Evolutionary conservation across 2,329 filamentous ascomycete species (phyloP), one percentile per base, ranked within the genome.

Genomic region (Aspergillus awamori): DNA sequence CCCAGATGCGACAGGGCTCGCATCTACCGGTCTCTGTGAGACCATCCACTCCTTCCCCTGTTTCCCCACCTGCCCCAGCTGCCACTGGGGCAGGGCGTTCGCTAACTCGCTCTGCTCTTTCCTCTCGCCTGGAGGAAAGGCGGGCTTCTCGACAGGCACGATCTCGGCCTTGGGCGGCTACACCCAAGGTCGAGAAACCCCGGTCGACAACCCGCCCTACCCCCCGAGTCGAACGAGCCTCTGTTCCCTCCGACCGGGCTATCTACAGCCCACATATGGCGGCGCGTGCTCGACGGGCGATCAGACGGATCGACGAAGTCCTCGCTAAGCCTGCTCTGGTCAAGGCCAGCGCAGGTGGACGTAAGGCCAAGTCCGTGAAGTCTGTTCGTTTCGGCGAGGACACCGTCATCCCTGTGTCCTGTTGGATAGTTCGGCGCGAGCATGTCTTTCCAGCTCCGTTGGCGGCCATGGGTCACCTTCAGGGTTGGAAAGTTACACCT

Each of bases 341-440:
- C 61, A 54, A 63, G 59, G 48, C 45, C 36, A 33, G 54, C 20
- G 53, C 53, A 17, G 38, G 26, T 45, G 41, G 5, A 22, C 57
- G 57, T 57, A 66, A 67, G 57, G 54, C 45, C 55, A 60, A 60
- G 60, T 49, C 60, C 58, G 57, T 59, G 59, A 70, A 70, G 58
- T 52, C 57, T 48, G 66, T 74, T 61, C 67, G 65, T 59, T 73
- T 74, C 65, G 66, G 65, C 28, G 67, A 65, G 38, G 62, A 53
- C 47, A 67, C 63, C 17, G 65, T 69, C 56, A 45, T 62, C 41
- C 45, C 64, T 17, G 69, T 73, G 51, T 61, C 67, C 55, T 68
- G 65, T 60, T 73, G 71, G 70, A 72, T 74, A 61, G 65, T 65
- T 8, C 65, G 64, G 30, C 65, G 63, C 45, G 49, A 62, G 47